Evolutionary conservation across 768 basidiomycete species (phyloP), one percentile per base, ranked within the genome.

Genomic region (Neoboletus magnificus): DNA sequence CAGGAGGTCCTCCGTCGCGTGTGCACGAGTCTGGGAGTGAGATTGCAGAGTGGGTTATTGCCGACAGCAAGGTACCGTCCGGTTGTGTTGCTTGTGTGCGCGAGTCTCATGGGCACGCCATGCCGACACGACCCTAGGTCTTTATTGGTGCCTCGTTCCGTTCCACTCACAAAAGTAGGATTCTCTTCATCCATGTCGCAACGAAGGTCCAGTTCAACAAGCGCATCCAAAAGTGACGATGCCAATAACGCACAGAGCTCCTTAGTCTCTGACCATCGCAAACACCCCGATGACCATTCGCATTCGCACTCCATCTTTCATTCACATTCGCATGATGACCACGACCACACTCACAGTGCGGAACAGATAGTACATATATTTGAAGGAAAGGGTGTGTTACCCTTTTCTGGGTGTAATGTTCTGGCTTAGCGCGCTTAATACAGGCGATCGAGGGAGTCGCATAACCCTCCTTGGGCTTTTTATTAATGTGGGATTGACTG

Each of bases 381-480:
- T 52, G 74, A 82, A 58, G 86, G 88, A 51, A 73, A 78, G 69
- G 84, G 88, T 88, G 61, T 39, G 83, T 64, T 32, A 49, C 46
- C 32, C 23, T 52, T 40, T 40, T 20, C 20, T 36, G 7, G 18
- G 22, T 23, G 30, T 37, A 7, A 12, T n/a, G 27, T 48, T 33
- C 35, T 56, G 25, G 37, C 54, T 55, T 36, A 50, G 44, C 43
- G 15, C 22, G 18, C 3, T 41, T 36, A 15, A 43, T 54, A 18
- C 60, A 91, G 91, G 83, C 42, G 92, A 94, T 73, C 76, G 84
- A 59, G 93, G 94, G 23, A 89, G 84, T 58, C 82, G 80, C 53
- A 89, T 96, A 64, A 96, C 93, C 7, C 79, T 96, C 50, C 73
- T 93, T 58, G 96, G 97, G 1, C 76, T 98, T 33, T 79, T 84